Evolutionary conservation across 306 rosid species (phyloP).

Genomic region (Ormosia emarginata): DNA sequence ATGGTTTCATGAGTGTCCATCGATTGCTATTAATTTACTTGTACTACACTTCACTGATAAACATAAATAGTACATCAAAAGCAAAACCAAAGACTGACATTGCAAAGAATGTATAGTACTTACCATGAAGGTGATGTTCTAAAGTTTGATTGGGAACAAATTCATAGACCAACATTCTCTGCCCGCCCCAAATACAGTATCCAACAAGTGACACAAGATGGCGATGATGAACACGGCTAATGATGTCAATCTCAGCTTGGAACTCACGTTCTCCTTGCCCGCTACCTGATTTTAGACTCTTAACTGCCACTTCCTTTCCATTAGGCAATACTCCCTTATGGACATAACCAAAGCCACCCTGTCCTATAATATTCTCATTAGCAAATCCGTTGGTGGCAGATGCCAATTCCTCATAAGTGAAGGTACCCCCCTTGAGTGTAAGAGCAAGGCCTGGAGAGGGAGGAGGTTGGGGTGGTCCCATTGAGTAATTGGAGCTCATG

Average conservation of each 20-base stretch:
- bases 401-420: constrained; percentile 74
- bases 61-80: not conserved
- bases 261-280: constrained; percentile 82
- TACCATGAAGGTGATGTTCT: constrained; percentile 69
- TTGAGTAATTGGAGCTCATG: constrained; percentile 34
- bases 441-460: constrained; percentile 52
- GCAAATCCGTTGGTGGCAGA: constrained; percentile 64
- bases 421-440: constrained; percentile 57
- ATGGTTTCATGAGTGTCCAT: not conserved
- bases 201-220: constrained; percentile 82
- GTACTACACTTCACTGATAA: not conserved
- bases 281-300: constrained; percentile 63
- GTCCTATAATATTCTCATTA: constrained; percentile 60
- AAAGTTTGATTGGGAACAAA: constrained; percentile 58
- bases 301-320: constrained; percentile 78
- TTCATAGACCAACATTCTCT: constrained; percentile 81
- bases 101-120: not conserved
- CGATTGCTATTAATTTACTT: not conserved
- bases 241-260: constrained; percentile 77
- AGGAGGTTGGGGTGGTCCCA: constrained; percentile 44
- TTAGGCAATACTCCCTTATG: constrained; percentile 72
- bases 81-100: not conserved
- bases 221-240: constrained; percentile 77
- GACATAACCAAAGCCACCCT: constrained; percentile 87
- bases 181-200: constrained; percentile 60